Evolutionary conservation across 352 stramenopile species (phyloP).

Genomic region (Pythium pectinolyticum): DNA sequence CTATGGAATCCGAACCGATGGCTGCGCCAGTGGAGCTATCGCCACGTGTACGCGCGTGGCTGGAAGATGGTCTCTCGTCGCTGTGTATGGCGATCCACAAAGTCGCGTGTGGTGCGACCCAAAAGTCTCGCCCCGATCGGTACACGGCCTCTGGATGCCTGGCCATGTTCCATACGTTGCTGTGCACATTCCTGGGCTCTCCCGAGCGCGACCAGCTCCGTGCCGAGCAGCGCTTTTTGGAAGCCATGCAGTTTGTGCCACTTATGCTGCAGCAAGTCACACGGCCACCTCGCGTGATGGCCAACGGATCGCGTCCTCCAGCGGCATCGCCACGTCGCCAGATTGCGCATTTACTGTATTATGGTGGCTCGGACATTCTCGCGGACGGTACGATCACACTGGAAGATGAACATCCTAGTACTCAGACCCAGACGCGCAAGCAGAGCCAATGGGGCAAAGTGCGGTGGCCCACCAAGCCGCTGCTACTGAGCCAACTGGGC

Average conservation of each 20-base stretch:
- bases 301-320: conserved; percentile 22
- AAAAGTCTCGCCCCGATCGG: conserved; percentile 79
- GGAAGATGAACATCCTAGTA: conserved; percentile 76
- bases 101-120: conserved; percentile 77
- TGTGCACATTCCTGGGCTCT: conserved; percentile 73
- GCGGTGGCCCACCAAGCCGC: conserved; percentile 69
- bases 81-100: conserved; percentile 86
- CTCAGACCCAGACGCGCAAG: conserved; percentile 85
- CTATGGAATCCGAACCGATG: neutral
- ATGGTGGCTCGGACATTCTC: conserved; percentile 71
- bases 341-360: conserved; percentile 67
- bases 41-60: conserved; percentile 46
- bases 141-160: conserved; percentile 77
- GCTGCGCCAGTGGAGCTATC: conserved; percentile 5
- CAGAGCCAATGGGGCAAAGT: conserved; percentile 85
- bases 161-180: conserved; percentile 76
- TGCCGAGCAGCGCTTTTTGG: conserved; percentile 57
- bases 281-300: conserved; percentile 26
- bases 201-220: conserved; percentile 61
- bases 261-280: conserved; percentile 68
- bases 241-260: conserved; percentile 74
- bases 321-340: conserved; percentile 35
- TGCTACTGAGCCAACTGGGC: conserved; percentile 73
- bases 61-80: conserved; percentile 68
- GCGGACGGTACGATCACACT: conserved; percentile 64